Evolutionary conservation across 2,329 filamentous ascomycete genomes (phyloP), one percentile per base, ranked within the genome.

Genomic region (Hymenoscyphus infarciens): DNA sequence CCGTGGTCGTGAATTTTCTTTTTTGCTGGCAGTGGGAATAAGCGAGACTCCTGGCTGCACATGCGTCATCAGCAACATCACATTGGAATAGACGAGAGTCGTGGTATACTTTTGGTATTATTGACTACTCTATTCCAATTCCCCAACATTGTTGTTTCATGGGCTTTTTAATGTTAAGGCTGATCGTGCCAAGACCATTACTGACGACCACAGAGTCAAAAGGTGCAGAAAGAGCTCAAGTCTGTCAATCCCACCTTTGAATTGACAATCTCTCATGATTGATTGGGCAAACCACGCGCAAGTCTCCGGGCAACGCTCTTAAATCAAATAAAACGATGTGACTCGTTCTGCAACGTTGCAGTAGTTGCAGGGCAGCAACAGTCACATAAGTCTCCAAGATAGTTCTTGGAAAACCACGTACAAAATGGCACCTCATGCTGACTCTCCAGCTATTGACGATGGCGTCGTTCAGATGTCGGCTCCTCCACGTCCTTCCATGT

Each of bases 351-450:
- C 61, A 68, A 68, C 66, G 66, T 68, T 68, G 64, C 64, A 31
- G 29, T 31, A 5, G 29, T 31, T 3, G 33, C 33, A 35, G 35
- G 56, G 31, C 45, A 57, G 13, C 3, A 57, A 52, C n/a, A 33
- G 13, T 29, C 35, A 3, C 31, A 52, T 15, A 27, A 31, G n/a
- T n/a, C 22, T 31, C 11, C 31, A 59, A 49, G 7, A 54, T 10
- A 49, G 19, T 10, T 25, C n/a, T 19, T 31, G 33, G 33, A 35
- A 6, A 35, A 13, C 13, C 13, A 3, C 33, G 13, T 13, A 7
- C 33, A 55, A 33, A 39, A 73, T 73, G 71, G 66, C 71, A 55
- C 71, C 70, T 11, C 71, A 71, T 53, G 70, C 71, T 66, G 68
- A 70, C 42, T 57, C 61, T 35, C 60, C 64, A 22, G 38, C 59